Conservation (phyloP, 768 basidiomycete genomes). For the Amanita pseudoporphyria region DNA sequence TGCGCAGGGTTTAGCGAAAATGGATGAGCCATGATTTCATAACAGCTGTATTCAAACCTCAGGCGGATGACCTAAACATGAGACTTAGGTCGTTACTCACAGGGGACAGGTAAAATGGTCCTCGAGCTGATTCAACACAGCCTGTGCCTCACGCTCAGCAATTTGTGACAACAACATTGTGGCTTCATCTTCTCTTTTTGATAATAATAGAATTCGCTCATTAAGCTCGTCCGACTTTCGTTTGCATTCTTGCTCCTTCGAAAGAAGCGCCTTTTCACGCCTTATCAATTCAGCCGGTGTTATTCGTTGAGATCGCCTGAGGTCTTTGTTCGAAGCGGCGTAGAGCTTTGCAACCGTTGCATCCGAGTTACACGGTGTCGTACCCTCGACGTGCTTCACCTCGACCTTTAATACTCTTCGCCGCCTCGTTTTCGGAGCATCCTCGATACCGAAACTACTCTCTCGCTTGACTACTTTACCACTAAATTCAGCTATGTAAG, state of each 20-base stretch:
- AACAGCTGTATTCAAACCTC: conserved; percentile 36
- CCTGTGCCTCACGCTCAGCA: conserved; percentile 29
- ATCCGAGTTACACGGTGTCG: conserved; percentile 5
- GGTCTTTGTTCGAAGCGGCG: conserved; percentile 17
- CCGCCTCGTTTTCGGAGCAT: conserved; percentile 7
- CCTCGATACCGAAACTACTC: conserved; percentile 5
- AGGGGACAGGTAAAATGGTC: conserved; percentile 57
- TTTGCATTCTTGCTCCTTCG: conserved; percentile 31
- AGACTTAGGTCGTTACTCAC: conserved; percentile 27
- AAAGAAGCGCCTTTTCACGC: conserved; percentile 25
- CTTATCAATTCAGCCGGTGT: conserved; percentile 28
- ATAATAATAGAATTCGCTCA: conserved; percentile 27
- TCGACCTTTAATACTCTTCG: conserved; percentile 6
- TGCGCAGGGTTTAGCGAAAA: conserved; percentile 41
- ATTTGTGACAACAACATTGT: conserved; percentile 30
- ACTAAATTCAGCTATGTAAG: conserved; percentile 7
- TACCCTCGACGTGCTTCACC: background rate
- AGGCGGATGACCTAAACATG: background rate
- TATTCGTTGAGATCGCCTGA: conserved; percentile 30
- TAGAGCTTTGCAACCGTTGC: conserved; percentile 10
- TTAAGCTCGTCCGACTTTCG: conserved; percentile 28
- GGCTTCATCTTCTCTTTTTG: conserved; percentile 33
- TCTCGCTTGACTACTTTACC: conserved; percentile 1
- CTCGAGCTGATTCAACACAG: conserved; percentile 42
- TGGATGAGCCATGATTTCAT: conserved; percentile 55